Percentiles rank a stretch among this genome's conserved stretches.
Evolutionary conservation across 345 rosid genomes (phyloP).

Genomic region (Brassica nigra): DNA sequence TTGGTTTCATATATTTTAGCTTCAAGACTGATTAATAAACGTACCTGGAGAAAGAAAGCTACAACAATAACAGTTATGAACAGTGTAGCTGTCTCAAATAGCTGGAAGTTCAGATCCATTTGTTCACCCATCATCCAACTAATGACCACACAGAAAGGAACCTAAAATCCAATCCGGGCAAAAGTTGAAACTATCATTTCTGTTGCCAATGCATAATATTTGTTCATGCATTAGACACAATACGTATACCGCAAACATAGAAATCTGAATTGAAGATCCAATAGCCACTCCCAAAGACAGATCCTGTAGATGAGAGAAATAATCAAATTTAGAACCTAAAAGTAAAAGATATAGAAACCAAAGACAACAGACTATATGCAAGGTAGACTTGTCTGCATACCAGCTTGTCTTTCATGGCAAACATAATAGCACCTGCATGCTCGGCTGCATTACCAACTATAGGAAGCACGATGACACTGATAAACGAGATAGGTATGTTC

Average conservation of each 20-base stretch:
- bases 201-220: background rate
- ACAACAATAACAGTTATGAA: background rate
- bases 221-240: background rate
- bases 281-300: conserved; percentile 95
- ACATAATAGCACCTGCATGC: conserved; percentile 93
- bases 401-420: conserved; percentile 96
- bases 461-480: conserved; percentile 92
- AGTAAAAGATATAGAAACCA: background rate
- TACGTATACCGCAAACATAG: conserved; percentile 85
- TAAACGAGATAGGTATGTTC: conserved; percentile 78
- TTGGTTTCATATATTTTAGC: background rate
- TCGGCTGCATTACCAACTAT: conserved; percentile 98
- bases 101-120: conserved; percentile 56
- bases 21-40: background rate
- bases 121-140: conserved; percentile 81
- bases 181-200: background rate
- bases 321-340: background rate
- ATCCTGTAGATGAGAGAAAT: conserved; percentile 56
- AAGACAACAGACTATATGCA: conserved; percentile 11
- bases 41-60: background rate
- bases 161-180: conserved; percentile 27
- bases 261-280: conserved; percentile 92
- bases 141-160: conserved; percentile 77
- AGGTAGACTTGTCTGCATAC: conserved; percentile 43
- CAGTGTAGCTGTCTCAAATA: background rate